Evolutionary conservation across 2,329 filamentous ascomycete species (phyloP).

Genomic region (Penicillium decumbens): DNA sequence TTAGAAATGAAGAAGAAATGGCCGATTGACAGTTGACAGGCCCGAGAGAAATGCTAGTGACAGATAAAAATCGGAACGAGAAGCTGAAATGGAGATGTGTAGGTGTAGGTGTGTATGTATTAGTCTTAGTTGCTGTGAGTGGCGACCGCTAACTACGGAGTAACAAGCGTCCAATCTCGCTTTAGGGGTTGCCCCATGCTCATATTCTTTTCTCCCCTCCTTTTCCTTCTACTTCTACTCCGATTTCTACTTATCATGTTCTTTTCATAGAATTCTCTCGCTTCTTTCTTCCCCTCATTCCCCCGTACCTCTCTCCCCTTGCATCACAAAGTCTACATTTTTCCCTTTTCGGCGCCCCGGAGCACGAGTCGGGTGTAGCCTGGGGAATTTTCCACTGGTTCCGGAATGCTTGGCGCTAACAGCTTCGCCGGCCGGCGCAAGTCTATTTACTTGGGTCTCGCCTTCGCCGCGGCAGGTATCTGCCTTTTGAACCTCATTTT

Average conservation of each 20-base stretch:
- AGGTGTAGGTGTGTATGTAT: background rate
- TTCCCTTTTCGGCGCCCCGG: background rate
- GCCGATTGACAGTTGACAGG: background rate
- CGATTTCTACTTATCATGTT: background rate
- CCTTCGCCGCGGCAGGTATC: slow-evolving; percentile 5
- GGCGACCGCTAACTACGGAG: background rate
- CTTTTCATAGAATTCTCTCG: background rate
- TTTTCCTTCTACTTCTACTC: background rate
- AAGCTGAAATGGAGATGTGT: too few species aligned
- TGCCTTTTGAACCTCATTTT: slow-evolving; percentile 14
- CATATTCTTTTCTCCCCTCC: background rate
- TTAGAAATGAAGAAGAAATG: background rate
- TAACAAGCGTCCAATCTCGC: background rate
- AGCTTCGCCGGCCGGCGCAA: slow-evolving; percentile 13
- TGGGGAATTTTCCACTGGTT: background rate
- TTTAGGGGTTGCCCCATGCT: background rate
- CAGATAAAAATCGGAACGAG: too few species aligned
- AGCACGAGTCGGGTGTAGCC: slow-evolving; percentile 1
- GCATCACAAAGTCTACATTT: background rate
- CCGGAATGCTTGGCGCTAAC: slow-evolving; percentile 12
- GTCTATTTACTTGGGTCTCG: slow-evolving; percentile 12
- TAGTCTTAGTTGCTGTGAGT: background rate
- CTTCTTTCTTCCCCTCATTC: background rate
- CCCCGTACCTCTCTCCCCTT: background rate
- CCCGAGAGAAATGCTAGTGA: too few species aligned